Evolutionary conservation across 2,329 filamentous ascomycete species (phyloP).

Genomic region (Fonsecaea monophora): DNA sequence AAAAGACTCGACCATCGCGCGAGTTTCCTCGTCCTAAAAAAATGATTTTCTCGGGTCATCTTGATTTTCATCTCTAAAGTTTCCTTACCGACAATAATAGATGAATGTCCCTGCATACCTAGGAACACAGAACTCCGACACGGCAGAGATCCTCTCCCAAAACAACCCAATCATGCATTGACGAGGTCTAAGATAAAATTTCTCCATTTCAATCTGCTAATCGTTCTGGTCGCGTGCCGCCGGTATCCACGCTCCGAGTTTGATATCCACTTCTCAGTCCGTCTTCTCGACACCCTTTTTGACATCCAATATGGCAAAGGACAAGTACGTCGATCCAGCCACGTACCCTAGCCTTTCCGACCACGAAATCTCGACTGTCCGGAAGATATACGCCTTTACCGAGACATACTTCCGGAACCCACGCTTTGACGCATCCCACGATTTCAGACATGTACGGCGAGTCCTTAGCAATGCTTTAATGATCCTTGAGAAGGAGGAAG

Average conservation of each 20-base stretch:
- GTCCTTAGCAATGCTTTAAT: conserved; percentile 75
- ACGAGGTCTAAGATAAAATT: conserved; percentile 1
- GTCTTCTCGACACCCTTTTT: not conserved
- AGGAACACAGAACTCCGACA: not conserved
- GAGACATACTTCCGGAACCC: conserved; percentile 39
- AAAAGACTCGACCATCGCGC: too few relatives aligned
- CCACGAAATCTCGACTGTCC: conserved; percentile 32
- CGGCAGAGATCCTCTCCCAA: not conserved
- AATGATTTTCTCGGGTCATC: not conserved
- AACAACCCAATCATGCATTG: not conserved
- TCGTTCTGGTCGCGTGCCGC: conserved; percentile 4
- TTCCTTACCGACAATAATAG: not conserved
- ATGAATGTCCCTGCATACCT: not conserved
- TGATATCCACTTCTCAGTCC: not conserved
- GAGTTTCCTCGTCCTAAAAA: not conserved
- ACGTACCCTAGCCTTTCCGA: conserved; percentile 35
- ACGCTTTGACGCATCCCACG: conserved; percentile 76
- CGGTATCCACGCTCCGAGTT: not conserved
- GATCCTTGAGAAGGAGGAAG: conserved; percentile 63
- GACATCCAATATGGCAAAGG: conserved; percentile 23
- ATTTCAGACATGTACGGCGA: conserved; percentile 82
- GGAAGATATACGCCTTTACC: conserved; percentile 36
- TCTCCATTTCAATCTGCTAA: not conserved
- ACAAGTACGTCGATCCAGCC: conserved; percentile 32
- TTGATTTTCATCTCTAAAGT: not conserved